Base-by-base conservation (phyloP, 176 grass and related monocot genomes). In the Carex parvula region DNA sequence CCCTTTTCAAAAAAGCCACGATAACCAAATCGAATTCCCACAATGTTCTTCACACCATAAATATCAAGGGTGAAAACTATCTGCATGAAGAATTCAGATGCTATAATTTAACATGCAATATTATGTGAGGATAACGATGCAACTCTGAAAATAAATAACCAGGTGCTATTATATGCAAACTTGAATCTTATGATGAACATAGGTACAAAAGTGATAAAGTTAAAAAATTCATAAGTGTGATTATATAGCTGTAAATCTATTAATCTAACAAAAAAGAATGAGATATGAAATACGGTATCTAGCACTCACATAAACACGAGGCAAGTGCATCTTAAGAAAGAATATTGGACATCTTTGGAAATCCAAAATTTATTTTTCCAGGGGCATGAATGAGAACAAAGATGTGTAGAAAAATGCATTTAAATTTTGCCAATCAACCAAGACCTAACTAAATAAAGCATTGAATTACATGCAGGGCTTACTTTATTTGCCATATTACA, bases 51-150 rank as follows among this genome's bases (percentile, higher is more conserved):
- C 65, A 98, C 96, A 18, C 92, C 93, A 81, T 95, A 98, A 35
- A 85, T 92, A 88, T 98, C 96, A 65, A 95, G 86, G 13, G 96
- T 98, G 84, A 98, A 92, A 53, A 98, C 93, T 84, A 98, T 98
- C 95, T 98, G 88, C 55, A 91, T 67, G 32, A 60, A 84, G 62
- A 54, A 84, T 54, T 10, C 64, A 70, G 52, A 56, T 78, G 24
- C 48, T 13, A 56, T 35, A 53, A 56, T 56, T 21, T 56, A 29
- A n/a, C 48, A 56, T 78, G 52, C 73, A 78, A 78, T 55, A 53
- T 53, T 29, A 56, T 77, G 73, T 78, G 13, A 57, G 52, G 21
- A 78, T 57, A 56, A 56, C 1, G 32, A 44, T 78, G 52, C 50
- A 55, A 57, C 4, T 56, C 52, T 18, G 6, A 18, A 77, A 55